Conservation (phyloP, 345 rosid species). For the Arabis hirsuta region DNA sequence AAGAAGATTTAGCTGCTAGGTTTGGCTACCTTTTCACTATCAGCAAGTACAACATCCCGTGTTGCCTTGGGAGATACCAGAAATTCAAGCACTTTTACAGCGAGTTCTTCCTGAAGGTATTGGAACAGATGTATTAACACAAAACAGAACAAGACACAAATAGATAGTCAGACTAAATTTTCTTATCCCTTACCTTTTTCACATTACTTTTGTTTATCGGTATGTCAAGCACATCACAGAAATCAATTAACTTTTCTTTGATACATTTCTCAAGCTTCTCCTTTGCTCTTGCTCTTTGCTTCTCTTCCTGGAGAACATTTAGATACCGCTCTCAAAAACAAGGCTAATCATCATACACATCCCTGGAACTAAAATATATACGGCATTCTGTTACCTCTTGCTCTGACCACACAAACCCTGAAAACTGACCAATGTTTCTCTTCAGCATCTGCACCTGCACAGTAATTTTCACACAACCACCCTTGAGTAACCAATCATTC, state of each 20-base stretch:
- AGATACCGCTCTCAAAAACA: constrained; percentile 21
- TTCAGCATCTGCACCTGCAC: constrained; percentile 77
- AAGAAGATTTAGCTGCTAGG: constrained; percentile 8
- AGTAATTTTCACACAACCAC: constrained; percentile 25
- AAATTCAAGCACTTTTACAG: constrained; percentile 82
- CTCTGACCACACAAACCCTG: constrained; percentile 89
- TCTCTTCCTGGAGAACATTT: constrained; percentile 56
- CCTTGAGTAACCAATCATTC: constrained; percentile 33
- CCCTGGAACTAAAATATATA: constrained; percentile 19
- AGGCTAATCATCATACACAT: constrained; percentile 8
- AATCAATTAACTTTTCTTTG: constrained; percentile 85
- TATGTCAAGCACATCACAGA: constrained; percentile 91
- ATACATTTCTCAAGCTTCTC: constrained; percentile 91
- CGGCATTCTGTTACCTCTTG: constrained; percentile 59
- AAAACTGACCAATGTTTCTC: constrained; percentile 86
- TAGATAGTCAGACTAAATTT: neutral
- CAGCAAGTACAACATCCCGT: constrained; percentile 79
- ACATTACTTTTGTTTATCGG: constrained; percentile 65
- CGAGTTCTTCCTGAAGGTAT: constrained; percentile 72
- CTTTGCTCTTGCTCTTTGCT: constrained; percentile 74
- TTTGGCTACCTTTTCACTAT: constrained; percentile 67
- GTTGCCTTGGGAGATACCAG: constrained; percentile 85
- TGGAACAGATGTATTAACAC: neutral
- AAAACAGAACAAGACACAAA: neutral
- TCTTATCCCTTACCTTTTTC: constrained; percentile 60